phyloP scores from a whole-genome alignment of 352 stramenopile genomes.

The Phytophthora gonapodyides region DNA sequence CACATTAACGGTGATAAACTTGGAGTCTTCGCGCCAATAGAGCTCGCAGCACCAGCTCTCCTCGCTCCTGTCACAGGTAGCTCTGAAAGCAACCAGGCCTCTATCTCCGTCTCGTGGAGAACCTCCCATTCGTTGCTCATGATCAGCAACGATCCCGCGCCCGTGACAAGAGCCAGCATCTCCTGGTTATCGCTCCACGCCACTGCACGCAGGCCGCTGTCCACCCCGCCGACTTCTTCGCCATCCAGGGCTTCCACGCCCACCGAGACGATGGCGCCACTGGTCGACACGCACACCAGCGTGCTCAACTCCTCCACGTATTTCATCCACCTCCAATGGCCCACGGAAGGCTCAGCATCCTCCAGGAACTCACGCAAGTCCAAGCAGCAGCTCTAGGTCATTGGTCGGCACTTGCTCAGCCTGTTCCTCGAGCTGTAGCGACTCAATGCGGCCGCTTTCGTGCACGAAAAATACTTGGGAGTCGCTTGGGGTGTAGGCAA shows the following conservation, averaged over 20 bases:
- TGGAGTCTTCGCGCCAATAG: slow-evolving; percentile 73
- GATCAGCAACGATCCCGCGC: slow-evolving; percentile 60
- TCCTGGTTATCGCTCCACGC: slow-evolving; percentile 77
- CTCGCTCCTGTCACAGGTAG: neutral
- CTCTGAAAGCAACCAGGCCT: slow-evolving; percentile 36
- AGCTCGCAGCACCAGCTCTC: slow-evolving; percentile 33
- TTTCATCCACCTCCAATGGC: slow-evolving; percentile 61
- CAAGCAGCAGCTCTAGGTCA: slow-evolving; percentile 28
- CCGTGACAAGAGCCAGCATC: slow-evolving; percentile 65
- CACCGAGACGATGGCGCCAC: slow-evolving; percentile 55
- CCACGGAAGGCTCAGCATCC: neutral
- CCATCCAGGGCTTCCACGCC: slow-evolving; percentile 49
- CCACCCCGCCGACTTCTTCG: slow-evolving; percentile 72
- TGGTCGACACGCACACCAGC: slow-evolving; percentile 57
- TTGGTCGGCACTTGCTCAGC: slow-evolving; percentile 21
- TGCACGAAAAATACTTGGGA: slow-evolving; percentile 42
- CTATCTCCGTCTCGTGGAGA: slow-evolving; percentile 64
- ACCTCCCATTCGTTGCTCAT: slow-evolving; percentile 85
- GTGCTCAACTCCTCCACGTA: slow-evolving; percentile 67
- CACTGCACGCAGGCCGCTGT: slow-evolving; percentile 62
- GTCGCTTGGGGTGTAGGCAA: slow-evolving; percentile 46
- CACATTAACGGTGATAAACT: slow-evolving; percentile 73
- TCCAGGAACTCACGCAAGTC: slow-evolving; percentile 40
- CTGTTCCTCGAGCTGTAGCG: slow-evolving; percentile 32
- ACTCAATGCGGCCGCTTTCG: slow-evolving; percentile 38